phyloP scores from a whole-genome alignment of 2,329 filamentous ascomycete species.

The Pseudogymnoascus pannorum region DNA sequence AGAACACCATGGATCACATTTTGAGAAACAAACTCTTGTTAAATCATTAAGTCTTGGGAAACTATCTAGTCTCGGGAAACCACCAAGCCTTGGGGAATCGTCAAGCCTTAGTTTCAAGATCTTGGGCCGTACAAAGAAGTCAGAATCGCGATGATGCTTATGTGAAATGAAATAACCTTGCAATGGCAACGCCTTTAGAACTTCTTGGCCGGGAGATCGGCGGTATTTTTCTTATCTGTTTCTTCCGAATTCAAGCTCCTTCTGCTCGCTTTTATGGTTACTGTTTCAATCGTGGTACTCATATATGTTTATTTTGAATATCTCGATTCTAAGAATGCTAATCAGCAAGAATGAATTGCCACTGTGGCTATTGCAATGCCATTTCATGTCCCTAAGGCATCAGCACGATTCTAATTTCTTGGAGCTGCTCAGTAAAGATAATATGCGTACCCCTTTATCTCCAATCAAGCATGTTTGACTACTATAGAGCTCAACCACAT shows the following conservation, averaged over 20 bases:
- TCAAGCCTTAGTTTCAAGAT: too few relatives aligned
- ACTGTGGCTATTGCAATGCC: neutral
- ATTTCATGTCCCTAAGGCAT: neutral
- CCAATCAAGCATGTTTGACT: neutral
- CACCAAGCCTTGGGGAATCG: neutral
- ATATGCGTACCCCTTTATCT: neutral
- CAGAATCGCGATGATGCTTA: too few relatives aligned
- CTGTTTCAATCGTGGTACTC: neutral
- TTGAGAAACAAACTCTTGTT: neutral
- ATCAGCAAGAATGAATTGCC: neutral
- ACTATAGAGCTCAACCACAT: neutral
- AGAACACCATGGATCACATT: neutral
- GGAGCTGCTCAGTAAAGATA: neutral
- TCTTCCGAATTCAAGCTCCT: too few relatives aligned
- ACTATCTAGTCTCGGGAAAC: too few relatives aligned
- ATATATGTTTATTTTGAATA: neutral
- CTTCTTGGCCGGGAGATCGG: neutral
- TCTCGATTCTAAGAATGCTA: neutral
- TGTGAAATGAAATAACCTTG: too few relatives aligned
- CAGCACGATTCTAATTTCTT: neutral
- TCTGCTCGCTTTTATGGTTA: neutral
- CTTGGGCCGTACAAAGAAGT: too few relatives aligned
- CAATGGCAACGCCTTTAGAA: neutral
- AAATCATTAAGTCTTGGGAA: neutral
- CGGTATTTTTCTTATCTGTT: too few relatives aligned